Base-by-base conservation (phyloP, 768 basidiomycete species). In the Lactarius hatsudake region DNA sequence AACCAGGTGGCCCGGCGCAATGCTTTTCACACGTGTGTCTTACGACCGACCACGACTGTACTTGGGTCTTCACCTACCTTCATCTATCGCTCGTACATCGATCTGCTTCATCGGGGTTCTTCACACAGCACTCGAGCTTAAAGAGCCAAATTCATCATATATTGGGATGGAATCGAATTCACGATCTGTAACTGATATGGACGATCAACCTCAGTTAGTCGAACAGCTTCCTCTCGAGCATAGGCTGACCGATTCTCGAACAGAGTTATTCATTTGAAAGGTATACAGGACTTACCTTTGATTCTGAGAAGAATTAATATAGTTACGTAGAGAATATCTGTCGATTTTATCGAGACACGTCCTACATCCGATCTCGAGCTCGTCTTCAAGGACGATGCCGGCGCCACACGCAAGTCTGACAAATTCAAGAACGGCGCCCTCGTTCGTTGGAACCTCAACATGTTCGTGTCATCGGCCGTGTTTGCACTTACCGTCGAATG, bases 201-300 rank as follows among this genome's bases (percentile, higher is more conserved):
- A 0, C 45, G 45, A 48, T n/a, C 45, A n/a, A 12, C 9, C n/a
- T n/a, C n/a, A n/a, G 45, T 48, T n/a, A 48, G 45, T 48, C 45
- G 4, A 1, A n/a, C n/a, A 9, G 7, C 9, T 10, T 10, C 8
- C 10, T 0, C 17, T 10, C 0, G 4, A 3, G 6, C 9, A 15
- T 1, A 8, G 2, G n/a, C 45, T 48, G 43, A 45, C n/a, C 10
- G 45, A 4, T 48, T n/a, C 45, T 1, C 6, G 0, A 4, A 4
- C 45, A 48, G 45, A 48, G 10, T 0, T 6, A 10, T 48, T 23
- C n/a, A 48, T 6, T 48, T 48, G 45, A 48, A 48, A n/a, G 45
- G 45, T 48, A 48, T 48, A n/a, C 3, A 45, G 8, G 3, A 9
- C 45, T 3, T 0, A 2, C 2, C n/a, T 10, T 12, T 10, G 9